Conservation (phyloP, 257 asterid genomes). For the Lycium barbarum region DNA sequence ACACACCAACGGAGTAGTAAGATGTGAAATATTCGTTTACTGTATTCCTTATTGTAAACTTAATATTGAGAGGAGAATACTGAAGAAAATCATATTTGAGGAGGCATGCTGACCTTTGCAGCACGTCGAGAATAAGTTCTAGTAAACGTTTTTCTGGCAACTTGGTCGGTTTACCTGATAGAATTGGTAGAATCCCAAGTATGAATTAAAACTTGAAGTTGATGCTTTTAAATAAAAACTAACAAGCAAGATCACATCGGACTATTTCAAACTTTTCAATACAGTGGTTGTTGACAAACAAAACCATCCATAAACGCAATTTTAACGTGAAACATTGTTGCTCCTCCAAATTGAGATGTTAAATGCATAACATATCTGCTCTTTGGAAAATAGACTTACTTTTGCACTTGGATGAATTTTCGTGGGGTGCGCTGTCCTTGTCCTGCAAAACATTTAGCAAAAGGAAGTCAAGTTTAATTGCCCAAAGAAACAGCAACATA, state of each 20-base stretch:
- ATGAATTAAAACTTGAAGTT: neutral
- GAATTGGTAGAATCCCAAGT: neutral
- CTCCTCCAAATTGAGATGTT: neutral
- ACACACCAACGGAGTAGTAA: neutral
- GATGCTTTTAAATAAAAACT: neutral
- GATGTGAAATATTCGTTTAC: neutral
- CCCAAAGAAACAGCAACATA: neutral
- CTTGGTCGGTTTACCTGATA: slow-evolving; percentile 45
- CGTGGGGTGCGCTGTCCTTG: neutral
- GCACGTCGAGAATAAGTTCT: slow-evolving; percentile 72
- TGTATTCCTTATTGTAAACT: neutral
- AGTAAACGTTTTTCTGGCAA: slow-evolving; percentile 74
- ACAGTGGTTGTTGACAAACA: neutral
- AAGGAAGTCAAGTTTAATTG: neutral
- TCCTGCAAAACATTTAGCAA: neutral
- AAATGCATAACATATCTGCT: neutral
- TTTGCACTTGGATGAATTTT: neutral
- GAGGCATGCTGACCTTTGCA: slow-evolving; percentile 59
- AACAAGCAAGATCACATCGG: neutral
- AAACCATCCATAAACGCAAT: neutral
- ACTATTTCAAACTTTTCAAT: neutral
- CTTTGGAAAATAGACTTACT: neutral
- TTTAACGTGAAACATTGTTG: neutral
- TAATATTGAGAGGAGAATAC: too few species aligned
- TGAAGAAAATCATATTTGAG: too few species aligned